Evolutionary conservation across 2,329 filamentous ascomycete species (phyloP).

Genomic region (Rhexocercosporidium sp.): DNA sequence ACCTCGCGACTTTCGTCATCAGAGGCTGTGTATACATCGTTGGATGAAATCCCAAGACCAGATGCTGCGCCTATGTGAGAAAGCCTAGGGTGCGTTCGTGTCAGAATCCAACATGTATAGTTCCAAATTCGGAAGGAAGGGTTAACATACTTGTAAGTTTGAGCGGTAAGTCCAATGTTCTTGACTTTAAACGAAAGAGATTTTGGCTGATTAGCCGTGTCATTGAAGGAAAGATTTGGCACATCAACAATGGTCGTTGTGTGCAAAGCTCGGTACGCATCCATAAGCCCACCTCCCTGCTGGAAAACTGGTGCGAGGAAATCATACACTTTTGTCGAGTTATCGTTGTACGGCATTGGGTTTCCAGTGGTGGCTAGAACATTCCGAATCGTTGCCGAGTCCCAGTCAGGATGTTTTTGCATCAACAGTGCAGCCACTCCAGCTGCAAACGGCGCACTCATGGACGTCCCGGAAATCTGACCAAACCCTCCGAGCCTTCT

Average conservation of each 20-base stretch:
- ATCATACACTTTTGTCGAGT: not conserved
- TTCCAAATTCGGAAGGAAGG: not conserved
- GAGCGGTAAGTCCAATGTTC: conserved; percentile 33
- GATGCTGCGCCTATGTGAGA: not conserved
- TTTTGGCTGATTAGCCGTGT: not conserved
- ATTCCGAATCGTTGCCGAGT: not conserved
- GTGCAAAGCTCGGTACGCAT: conserved; percentile 41
- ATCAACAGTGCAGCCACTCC: conserved; percentile 43
- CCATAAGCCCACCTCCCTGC: conserved; percentile 45
- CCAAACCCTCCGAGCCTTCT: conserved; percentile 42
- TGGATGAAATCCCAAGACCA: conserved; percentile 18
- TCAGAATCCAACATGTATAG: no score
- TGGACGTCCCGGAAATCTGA: conserved; percentile 46
- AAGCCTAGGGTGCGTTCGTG: not conserved
- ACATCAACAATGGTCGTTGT: conserved; percentile 27
- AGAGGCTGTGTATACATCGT: conserved; percentile 31
- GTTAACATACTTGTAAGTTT: conserved; percentile 31
- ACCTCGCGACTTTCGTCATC: not conserved
- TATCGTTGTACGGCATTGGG: conserved; percentile 20
- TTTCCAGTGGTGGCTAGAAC: conserved; percentile 38
- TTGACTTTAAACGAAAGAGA: conserved; percentile 24
- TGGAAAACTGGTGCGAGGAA: conserved; percentile 39
- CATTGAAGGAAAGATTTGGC: conserved; percentile 4
- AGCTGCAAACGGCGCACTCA: conserved; percentile 45
- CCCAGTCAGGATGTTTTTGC: conserved; percentile 13